Conservation (phyloP, 768 basidiomycete genomes). For the Mycena rebaudengoi region DNA sequence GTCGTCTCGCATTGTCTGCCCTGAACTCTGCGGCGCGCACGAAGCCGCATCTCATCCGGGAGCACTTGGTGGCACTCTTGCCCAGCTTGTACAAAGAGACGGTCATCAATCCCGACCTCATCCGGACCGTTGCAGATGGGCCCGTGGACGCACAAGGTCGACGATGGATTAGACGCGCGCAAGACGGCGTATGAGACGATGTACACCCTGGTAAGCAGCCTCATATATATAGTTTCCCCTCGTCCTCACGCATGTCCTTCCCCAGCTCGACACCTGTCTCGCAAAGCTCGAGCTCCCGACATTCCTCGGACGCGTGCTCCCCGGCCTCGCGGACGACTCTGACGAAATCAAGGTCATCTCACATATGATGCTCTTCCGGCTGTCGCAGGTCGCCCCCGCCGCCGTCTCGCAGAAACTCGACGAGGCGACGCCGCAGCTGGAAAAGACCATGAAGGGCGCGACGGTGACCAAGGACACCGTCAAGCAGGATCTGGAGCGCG, state of each 20-base stretch:
- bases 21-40: constrained; percentile 95
- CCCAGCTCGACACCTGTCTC: constrained; percentile 90
- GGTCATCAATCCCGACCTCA: constrained; percentile 75
- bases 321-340: constrained; percentile 86
- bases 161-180: constrained; percentile 94
- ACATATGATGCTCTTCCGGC: constrained; percentile 93
- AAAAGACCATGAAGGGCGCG: constrained; percentile 90
- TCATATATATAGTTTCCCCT: constrained; percentile 34
- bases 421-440: constrained; percentile 83
- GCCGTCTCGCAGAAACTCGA: constrained; percentile 86
- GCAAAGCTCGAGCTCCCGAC: constrained; percentile 86
- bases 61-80: constrained; percentile 78
- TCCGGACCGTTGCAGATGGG: constrained; percentile 96
- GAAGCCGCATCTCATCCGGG: constrained; percentile 91
- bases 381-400: constrained; percentile 86
- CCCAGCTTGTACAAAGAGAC: constrained; percentile 91
- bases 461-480: constrained; percentile 94
- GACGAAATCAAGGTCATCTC: constrained; percentile 98
- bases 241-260: background rate
- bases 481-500: constrained; percentile 89
- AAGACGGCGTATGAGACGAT: constrained; percentile 98
- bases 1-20: constrained; percentile 87
- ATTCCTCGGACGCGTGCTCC: constrained; percentile 83
- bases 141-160: constrained; percentile 96
- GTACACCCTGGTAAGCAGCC: constrained; percentile 93